phyloP scores from a whole-genome alignment of 2,329 filamentous ascomycete genomes.

The Phaeosphaeriaceae sp. region DNA sequence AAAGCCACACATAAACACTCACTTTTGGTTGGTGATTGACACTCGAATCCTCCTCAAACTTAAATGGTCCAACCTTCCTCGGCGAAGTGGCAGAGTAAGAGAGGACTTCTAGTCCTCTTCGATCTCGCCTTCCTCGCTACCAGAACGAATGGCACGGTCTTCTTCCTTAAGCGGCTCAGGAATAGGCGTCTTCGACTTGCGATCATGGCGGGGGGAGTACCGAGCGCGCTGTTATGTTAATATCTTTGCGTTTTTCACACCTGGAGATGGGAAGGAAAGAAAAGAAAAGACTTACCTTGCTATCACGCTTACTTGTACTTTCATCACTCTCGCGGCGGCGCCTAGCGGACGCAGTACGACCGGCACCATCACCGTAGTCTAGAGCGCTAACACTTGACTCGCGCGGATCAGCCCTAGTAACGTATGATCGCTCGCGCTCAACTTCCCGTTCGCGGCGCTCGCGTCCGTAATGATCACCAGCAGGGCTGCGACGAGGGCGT shows the following conservation, averaged over 20 bases:
- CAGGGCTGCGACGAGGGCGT: constrained; percentile 65
- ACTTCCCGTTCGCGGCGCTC: constrained; percentile 88
- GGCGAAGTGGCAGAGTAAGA: constrained; percentile 4
- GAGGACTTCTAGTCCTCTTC: constrained; percentile 67
- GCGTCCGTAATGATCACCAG: constrained; percentile 74
- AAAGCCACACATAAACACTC: neutral
- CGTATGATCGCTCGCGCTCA: constrained; percentile 86
- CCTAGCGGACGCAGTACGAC: constrained; percentile 63
- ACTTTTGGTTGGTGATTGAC: neutral
- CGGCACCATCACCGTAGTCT: constrained; percentile 77
- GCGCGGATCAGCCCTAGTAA: constrained; percentile 76
- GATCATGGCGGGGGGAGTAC: constrained; percentile 61
- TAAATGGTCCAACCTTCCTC: neutral
- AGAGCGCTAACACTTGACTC: constrained; percentile 80
- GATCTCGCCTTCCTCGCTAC: constrained; percentile 97
- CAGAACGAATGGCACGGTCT: constrained; percentile 74
- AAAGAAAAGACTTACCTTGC: constrained; percentile 46
- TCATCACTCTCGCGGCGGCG: constrained; percentile 78
- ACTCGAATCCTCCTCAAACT: neutral
- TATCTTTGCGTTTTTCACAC: constrained; percentile 12
- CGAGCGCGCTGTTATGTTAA: constrained; percentile 50
- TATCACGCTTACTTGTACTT: constrained; percentile 49
- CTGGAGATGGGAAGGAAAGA: neutral
- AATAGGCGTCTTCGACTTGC: constrained; percentile 63
- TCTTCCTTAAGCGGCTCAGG: constrained; percentile 57